Evolutionary conservation across 371 early-diverging fungal genomes (phyloP).

Genomic region (Rhizopus sp.): DNA sequence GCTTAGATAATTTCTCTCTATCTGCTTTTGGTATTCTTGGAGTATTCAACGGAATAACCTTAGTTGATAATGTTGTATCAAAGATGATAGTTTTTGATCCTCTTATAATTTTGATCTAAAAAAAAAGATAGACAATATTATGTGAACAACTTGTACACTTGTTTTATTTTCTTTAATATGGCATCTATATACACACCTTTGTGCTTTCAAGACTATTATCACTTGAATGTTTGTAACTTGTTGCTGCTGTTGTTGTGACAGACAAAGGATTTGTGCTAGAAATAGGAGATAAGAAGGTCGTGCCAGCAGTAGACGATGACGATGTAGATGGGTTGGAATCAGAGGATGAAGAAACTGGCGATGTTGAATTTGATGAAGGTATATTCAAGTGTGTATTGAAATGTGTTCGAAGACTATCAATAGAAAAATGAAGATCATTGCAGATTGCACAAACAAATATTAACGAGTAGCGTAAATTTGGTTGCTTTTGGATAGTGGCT

Average conservation of each 20-base stretch:
- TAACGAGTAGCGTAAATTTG: no score
- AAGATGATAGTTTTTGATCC: conserved; percentile 16
- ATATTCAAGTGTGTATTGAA: no score
- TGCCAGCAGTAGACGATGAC: no score
- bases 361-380: no score
- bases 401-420: no score
- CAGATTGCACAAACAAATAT: no score
- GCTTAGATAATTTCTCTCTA: conserved; percentile 16
- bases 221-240: conserved; percentile 16
- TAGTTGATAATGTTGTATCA: conserved; percentile 14
- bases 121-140: conserved; percentile 10
- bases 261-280: conserved; percentile 10
- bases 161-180: conserved; percentile 13
- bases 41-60: conserved; percentile 14
- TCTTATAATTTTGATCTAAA: conserved; percentile 12
- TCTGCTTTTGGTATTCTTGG: conserved; percentile 18
- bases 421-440: no score
- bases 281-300: conserved; percentile 8
- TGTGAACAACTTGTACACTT: conserved; percentile 14
- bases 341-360: conserved; percentile 10
- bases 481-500: no score
- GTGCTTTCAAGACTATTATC: conserved; percentile 8
- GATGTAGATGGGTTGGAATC: conserved; percentile 2
- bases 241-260: conserved; percentile 5
- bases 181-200: conserved; percentile 14